Conservation (phyloP, 805 yeast species). For the Candida pini region DNA sequence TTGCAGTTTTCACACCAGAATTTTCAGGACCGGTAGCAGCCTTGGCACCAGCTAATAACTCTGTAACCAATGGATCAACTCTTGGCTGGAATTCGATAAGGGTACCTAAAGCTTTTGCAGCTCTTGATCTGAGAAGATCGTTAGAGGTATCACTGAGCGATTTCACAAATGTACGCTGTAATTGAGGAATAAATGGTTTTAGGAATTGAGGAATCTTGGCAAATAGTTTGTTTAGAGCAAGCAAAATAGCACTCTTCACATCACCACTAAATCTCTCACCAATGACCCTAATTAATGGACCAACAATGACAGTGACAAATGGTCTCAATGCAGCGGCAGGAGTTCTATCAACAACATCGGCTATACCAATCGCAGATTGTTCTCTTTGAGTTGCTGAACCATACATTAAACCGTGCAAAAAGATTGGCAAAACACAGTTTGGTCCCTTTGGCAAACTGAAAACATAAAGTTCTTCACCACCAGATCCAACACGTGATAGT, state of each 20-base stretch:
- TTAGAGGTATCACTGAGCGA: conserved; percentile 75
- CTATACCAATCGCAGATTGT: conserved; percentile 80
- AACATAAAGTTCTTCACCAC: conserved; percentile 65
- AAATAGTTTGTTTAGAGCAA: conserved; percentile 75
- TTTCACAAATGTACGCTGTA: conserved; percentile 94
- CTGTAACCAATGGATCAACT: conserved; percentile 87
- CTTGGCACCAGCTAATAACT: conserved; percentile 71
- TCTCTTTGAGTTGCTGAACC: conserved; percentile 84
- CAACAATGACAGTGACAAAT: conserved; percentile 88
- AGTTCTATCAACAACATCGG: conserved; percentile 78
- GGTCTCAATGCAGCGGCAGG: conserved; percentile 80
- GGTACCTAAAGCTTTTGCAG: conserved; percentile 86
- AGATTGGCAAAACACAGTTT: conserved; percentile 80
- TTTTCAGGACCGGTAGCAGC: conserved; percentile 42
- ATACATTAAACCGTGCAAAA: conserved; percentile 92
- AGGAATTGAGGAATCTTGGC: conserved; percentile 82
- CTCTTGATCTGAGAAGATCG: conserved; percentile 70
- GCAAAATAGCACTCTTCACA: conserved; percentile 89
- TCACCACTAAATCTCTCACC: conserved; percentile 93
- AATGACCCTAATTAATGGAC: conserved; percentile 95
- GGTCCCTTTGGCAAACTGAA: conserved; percentile 80
- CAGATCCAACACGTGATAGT: conserved; percentile 55
- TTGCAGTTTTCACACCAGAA: conserved; percentile 73
- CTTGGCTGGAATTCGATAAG: conserved; percentile 87
- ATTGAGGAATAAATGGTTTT: conserved; percentile 94